Conservation (phyloP, 129 eudicot species). For the Ambrosia trifida region DNA sequence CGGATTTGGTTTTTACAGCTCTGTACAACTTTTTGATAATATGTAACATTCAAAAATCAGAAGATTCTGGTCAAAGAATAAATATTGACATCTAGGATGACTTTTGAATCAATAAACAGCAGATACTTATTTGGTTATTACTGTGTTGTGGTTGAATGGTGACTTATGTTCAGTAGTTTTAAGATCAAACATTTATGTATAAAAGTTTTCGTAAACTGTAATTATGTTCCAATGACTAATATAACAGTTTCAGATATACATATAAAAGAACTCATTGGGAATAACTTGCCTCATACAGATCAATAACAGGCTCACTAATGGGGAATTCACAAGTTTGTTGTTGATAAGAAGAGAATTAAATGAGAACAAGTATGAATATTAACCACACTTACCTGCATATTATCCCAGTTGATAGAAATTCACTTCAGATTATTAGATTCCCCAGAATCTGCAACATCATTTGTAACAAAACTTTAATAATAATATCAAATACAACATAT, state of each 20-base stretch:
- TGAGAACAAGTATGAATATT: conserved; percentile 3
- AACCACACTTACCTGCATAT: conserved; percentile 28
- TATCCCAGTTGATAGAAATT: background rate
- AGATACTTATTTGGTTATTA: too few relatives aligned
- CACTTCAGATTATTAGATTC: conserved; percentile 13
- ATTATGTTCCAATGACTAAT: background rate
- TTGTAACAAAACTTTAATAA: background rate
- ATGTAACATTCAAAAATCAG: too few relatives aligned
- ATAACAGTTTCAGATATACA: background rate
- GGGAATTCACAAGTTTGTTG: background rate
- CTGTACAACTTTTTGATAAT: too few relatives aligned
- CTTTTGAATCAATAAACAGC: too few relatives aligned
- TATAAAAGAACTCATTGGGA: background rate
- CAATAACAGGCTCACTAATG: too few relatives aligned
- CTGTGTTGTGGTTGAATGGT: too few relatives aligned
- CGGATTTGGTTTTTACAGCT: too few relatives aligned
- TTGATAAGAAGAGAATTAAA: background rate
- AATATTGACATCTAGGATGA: too few relatives aligned
- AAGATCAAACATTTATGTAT: too few relatives aligned
- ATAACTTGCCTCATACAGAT: background rate
- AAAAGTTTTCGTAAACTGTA: too few relatives aligned
- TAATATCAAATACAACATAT: conserved; percentile 9
- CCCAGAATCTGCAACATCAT: conserved; percentile 19
- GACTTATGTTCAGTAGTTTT: too few relatives aligned
- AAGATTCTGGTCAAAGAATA: too few relatives aligned